A percentile compares a stretch with the other conserved stretches of the same genome.
Evolutionary conservation across 139 green algal genomes (phyloP).

Genomic region (Auxenochlorella pyrenoidosa): DNA sequence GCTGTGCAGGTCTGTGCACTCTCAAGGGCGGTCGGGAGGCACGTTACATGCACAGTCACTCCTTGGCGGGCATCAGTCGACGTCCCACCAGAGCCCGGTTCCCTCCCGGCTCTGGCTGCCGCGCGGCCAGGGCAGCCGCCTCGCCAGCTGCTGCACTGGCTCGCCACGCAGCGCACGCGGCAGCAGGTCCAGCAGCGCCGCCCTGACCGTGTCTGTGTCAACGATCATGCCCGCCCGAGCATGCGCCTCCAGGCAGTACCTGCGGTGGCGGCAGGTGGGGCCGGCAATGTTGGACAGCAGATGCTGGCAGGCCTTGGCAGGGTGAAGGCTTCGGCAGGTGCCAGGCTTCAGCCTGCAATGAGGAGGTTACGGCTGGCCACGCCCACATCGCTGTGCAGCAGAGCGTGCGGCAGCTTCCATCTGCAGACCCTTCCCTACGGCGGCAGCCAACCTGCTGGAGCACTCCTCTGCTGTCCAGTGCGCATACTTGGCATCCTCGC

Average conservation of each 20-base stretch:
- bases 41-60: too few relatives aligned
- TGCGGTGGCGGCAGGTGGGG: slow-evolving; percentile 9
- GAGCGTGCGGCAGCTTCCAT: too few relatives aligned
- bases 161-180: slow-evolving; percentile 47
- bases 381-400: not conserved
- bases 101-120: slow-evolving; percentile 4
- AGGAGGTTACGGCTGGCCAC: not conserved
- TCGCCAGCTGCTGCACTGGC: slow-evolving; percentile 27
- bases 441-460: slow-evolving; percentile 38
- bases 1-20: too few relatives aligned
- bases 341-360: too few relatives aligned
- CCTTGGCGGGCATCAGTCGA: not conserved
- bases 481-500: slow-evolving; percentile 59
- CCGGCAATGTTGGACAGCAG: not conserved
- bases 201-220: slow-evolving; percentile 63
- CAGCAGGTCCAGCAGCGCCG: slow-evolving; percentile 64
- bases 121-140: slow-evolving; percentile 48
- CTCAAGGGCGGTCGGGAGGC: too few relatives aligned
- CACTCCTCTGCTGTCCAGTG: slow-evolving; percentile 79
- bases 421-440: too few relatives aligned
- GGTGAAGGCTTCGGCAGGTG: too few relatives aligned
- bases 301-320: too few relatives aligned
- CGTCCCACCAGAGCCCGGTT: slow-evolving; percentile 55
- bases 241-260: slow-evolving; percentile 83
- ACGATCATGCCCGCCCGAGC: slow-evolving; percentile 66